Base-by-base conservation (phyloP, 2,329 filamentous ascomycete species). In the Hortaea werneckii region DNA sequence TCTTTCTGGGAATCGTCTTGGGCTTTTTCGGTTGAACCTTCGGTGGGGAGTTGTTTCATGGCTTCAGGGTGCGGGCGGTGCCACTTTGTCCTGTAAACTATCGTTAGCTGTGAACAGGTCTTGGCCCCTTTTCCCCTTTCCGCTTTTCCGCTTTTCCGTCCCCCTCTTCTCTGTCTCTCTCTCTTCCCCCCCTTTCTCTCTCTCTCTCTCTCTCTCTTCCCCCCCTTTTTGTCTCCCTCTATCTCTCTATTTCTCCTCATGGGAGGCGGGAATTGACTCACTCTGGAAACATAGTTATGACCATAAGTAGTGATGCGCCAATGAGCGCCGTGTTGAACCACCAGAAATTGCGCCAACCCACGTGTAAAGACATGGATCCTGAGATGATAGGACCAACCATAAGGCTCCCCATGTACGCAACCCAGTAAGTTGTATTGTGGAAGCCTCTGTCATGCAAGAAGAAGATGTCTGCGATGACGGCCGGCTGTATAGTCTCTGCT, bases 271-370 rank as follows among this genome's bases (percentile, higher is more conserved):
- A 20, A 20, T 20, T 4, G 20, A n/a, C 32, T 35, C n/a, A 35
- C 58, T 83, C 79, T 0, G 80, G 80, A 54, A 82, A 82, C 54
- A 77, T 66, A 56, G 80, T 77, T 27, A 81, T 58, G 30, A 74
- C 67, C 56, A 77, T 65, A 4, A 79, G 29, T 20, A 75, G 62
- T 0, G 71, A 70, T 3, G 75, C 55, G 1, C 65, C 72, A 2
- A 79, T 61, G 1, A 82, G 42, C 1, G 59, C 79, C 2, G 77
- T 74, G 51, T 82, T 81, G 50, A 83, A 66, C 79, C 79, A 83
- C 76, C 78, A 83, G 59, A 83, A 83, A 55, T 66, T 78, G 27
- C 77, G 67, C 75, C 77, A 81, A 41, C 78, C 78, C 4, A 74
- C 58, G 32, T 75, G 70, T 38, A 75, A 65, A 1, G 77, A 71